Evolutionary conservation across 176 grass and related monocot genomes (phyloP), one percentile per base, ranked within the genome.

Genomic region (Aegilops longissima): DNA sequence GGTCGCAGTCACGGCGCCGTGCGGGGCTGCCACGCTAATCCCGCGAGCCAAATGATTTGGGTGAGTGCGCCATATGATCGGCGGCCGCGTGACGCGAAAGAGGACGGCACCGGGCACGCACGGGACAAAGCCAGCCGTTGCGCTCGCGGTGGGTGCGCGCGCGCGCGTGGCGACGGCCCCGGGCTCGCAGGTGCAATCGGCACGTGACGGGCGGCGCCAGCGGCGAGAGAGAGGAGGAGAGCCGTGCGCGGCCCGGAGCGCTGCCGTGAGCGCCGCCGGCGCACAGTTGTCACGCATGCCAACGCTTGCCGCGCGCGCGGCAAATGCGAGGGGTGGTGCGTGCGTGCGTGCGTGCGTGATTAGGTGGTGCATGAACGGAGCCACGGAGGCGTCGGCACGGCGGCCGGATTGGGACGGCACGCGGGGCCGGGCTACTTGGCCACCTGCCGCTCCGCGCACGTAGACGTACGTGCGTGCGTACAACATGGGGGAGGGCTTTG

Each of bases 391-490:
- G 44, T 27, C 38, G 71, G 71, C 71, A 73, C 38, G 40, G 61
- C n/a, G 9, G 71, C 40, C 13, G 40, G 73, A 54, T 20, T 6
- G 44, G 25, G 25, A 52, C 73, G 14, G 44, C 24, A 29, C 4
- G 42, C 14, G 35, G 39, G 76, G 30, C 27, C 40, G 27, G n/a
- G 49, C 76, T 42, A 70, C 65, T 47, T 72, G 85, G 85, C 77
- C 4, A 61, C 49, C 9, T 3, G 77, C 35, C 13, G 54, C 78
- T 63, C 21, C 21, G 69, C 14, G 61, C 70, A 34, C 72, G 67
- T 76, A 40, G 21, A 11, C 65, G 52, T 49, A 63, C 56, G 33
- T 61, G 21, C 29, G 45, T 66, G 20, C 79, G 21, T 36, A 27
- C 67, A 24, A 3, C 56, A 52, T 14, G 47, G 54, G 38, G 14